A percentile compares a stretch with the other conserved stretches of the same genome.
Evolutionary conservation across 2,329 filamentous ascomycete genomes (phyloP).

Genomic region (Colletotrichum magnum): DNA sequence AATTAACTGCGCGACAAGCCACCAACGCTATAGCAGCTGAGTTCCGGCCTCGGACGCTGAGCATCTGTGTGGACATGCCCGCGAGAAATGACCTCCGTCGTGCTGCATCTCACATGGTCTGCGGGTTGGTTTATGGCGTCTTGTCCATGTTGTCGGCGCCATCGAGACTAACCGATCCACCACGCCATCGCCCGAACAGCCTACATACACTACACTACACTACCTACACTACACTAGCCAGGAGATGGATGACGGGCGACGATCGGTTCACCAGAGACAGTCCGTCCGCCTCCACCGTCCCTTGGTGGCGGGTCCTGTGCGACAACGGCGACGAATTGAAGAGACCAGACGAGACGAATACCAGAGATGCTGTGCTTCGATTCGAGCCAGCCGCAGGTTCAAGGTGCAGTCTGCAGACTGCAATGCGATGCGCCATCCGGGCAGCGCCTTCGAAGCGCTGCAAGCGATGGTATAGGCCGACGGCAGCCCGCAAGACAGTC

Average conservation of each 20-base stretch:
- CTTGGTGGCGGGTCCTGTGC: constrained; percentile 24
- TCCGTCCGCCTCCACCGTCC: constrained; percentile 18
- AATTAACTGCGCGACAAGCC: constrained; percentile 23
- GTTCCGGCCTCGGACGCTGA: constrained; percentile 24
- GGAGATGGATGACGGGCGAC: constrained; percentile 22
- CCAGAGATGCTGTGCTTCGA: constrained; percentile 18
- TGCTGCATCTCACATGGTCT: constrained; percentile 30
- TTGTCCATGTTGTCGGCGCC: not conserved
- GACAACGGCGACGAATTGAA: constrained; percentile 17
- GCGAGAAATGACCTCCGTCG: constrained; percentile 4
- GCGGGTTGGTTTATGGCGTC: constrained; percentile 30
- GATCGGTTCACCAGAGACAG: constrained; percentile 26
- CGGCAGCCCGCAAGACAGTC: constrained; percentile 18
- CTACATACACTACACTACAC: not conserved
- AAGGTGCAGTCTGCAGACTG: constrained; percentile 6
- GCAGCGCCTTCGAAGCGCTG: constrained; percentile 10
- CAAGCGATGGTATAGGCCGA: constrained; percentile 7
- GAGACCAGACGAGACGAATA: not conserved
- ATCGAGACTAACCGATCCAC: constrained; percentile 9
- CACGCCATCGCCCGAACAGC: constrained; percentile 21
- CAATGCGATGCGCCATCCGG: constrained; percentile 19
- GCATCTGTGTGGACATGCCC: not conserved
- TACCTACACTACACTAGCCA: not conserved
- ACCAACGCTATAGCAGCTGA: constrained; percentile 19
- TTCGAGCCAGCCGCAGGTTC: constrained; percentile 19